Evolutionary conservation across 805 yeast species (phyloP).

Genomic region (Hanseniaspora valbyensis): DNA sequence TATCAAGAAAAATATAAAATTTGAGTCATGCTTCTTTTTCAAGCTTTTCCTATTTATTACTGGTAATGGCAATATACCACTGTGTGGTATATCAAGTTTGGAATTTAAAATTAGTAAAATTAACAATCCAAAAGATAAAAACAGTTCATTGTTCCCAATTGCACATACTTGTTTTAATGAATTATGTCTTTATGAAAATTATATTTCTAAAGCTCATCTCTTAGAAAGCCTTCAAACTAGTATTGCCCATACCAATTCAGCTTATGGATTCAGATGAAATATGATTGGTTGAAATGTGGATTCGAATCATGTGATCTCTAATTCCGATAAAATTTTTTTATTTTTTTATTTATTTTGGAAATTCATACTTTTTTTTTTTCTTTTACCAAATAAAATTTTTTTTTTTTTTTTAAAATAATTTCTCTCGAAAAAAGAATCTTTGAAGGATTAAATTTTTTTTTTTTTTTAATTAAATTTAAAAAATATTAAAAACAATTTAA

Average conservation of each 20-base stretch:
- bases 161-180: constrained; percentile 96
- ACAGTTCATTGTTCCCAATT: constrained; percentile 50
- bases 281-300: not conserved
- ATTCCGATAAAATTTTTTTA: not conserved
- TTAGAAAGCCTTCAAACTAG: not conserved
- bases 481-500: no score
- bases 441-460: no score
- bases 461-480: not conserved
- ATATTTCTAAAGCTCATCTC: constrained; percentile 45
- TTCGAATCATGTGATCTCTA: not conserved
- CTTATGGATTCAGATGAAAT: not conserved
- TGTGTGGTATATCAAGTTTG: constrained; percentile 75
- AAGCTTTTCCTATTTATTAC: constrained; percentile 64
- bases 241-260: not conserved
- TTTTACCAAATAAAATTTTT: not conserved
- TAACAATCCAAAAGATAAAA: constrained; percentile 22
- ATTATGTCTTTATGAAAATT: constrained; percentile 55
- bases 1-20: constrained; percentile 36
- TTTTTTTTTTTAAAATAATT: not conserved
- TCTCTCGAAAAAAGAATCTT: not conserved
- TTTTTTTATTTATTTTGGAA: no score
- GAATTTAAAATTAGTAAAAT: constrained; percentile 56
- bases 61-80: constrained; percentile 86
- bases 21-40: not conserved
- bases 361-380: no score